Evolutionary conservation across 1,139 yeast genomes (phyloP).

Genomic region (Taphrina populina): DNA sequence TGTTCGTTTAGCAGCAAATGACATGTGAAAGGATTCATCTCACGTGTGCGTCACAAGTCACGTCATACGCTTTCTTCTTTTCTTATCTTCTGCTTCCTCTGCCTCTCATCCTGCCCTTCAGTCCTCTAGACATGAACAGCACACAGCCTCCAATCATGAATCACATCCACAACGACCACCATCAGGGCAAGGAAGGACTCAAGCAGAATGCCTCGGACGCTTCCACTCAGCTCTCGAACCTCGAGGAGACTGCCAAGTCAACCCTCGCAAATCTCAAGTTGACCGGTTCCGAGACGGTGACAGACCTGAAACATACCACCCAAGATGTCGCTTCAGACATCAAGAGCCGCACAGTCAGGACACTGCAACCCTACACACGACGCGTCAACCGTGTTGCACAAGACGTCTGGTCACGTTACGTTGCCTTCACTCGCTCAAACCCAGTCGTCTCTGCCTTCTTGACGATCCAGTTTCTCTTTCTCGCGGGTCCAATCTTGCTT

Average conservation of each 20-base stretch:
- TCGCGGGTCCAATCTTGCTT: constrained; percentile 1
- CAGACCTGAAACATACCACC: constrained; percentile 4
- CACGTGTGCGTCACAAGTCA: too few relatives aligned
- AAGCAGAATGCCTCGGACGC: constrained; percentile 9
- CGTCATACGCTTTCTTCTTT: too few relatives aligned
- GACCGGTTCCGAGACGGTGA: neutral
- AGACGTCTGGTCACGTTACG: constrained; percentile 9
- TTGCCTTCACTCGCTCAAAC: neutral
- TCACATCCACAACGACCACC: too few relatives aligned
- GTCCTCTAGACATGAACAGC: too few relatives aligned
- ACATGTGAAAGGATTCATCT: too few relatives aligned
- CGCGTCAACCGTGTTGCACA: neutral
- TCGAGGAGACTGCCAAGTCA: constrained; percentile 1
- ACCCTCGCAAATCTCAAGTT: constrained; percentile 9
- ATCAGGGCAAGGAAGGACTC: too few relatives aligned
- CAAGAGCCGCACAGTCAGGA: neutral
- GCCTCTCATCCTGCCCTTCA: too few relatives aligned
- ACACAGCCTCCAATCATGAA: too few relatives aligned
- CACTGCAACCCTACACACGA: neutral
- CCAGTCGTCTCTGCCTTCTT: constrained; percentile 16
- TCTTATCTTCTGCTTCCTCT: too few relatives aligned
- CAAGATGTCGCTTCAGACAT: constrained; percentile 2
- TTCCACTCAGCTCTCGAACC: constrained; percentile 7
- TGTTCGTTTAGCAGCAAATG: too few relatives aligned
- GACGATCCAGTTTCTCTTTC: constrained; percentile 16